Evolutionary conservation across 768 basidiomycete genomes (phyloP).

Genomic region (Auriscalpium orientale): DNA sequence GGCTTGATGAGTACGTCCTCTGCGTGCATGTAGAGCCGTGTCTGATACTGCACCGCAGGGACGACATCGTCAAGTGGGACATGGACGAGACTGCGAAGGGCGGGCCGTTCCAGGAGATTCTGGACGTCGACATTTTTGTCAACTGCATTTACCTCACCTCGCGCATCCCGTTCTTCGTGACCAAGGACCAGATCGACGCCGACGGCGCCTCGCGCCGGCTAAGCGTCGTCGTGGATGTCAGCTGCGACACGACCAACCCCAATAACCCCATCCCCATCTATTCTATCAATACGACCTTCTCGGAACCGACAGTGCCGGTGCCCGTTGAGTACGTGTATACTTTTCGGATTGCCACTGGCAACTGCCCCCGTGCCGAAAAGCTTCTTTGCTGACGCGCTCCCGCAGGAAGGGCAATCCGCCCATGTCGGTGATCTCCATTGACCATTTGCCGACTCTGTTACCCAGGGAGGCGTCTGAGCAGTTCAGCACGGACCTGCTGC

Average conservation of each 20-base stretch:
- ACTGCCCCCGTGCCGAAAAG: background rate
- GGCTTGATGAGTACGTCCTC: conserved; percentile 76
- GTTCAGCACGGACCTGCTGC: conserved; percentile 82
- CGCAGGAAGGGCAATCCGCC: conserved; percentile 53
- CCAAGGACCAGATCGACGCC: conserved; percentile 56
- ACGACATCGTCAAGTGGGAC: conserved; percentile 97
- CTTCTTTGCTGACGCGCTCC: conserved; percentile 12
- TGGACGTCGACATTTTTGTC: conserved; percentile 95
- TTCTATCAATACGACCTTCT: conserved; percentile 87
- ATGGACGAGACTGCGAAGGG: conserved; percentile 94
- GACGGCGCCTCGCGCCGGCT: conserved; percentile 65
- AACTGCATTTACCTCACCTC: conserved; percentile 98
- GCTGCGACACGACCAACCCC: conserved; percentile 98
- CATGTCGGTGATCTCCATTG: conserved; percentile 87
- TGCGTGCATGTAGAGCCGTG: background rate
- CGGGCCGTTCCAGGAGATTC: conserved; percentile 91
- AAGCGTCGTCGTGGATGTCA: conserved; percentile 89
- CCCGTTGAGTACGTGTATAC: conserved; percentile 57
- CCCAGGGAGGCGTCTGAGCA: conserved; percentile 97
- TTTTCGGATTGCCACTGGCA: background rate
- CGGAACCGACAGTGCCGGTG: conserved; percentile 84
- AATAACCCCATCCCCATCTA: conserved; percentile 98
- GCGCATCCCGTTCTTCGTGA: conserved; percentile 77
- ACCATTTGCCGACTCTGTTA: conserved; percentile 91
- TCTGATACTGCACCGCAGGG: conserved; percentile 35